phyloP scores from a whole-genome alignment of 73 alveolate genomes.

The Durusdinium trenchii region DNA sequence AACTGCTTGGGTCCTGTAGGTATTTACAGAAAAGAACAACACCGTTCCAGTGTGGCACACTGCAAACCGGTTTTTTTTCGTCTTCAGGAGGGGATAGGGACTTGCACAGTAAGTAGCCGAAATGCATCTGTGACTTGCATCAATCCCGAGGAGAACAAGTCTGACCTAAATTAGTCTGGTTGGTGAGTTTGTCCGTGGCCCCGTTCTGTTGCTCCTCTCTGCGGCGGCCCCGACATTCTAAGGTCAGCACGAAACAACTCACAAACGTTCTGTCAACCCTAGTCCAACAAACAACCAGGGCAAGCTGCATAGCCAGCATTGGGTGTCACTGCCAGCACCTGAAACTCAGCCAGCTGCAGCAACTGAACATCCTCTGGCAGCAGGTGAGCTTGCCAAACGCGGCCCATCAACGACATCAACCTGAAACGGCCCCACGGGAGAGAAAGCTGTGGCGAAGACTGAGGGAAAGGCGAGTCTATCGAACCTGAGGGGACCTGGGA shows the following conservation, averaged over 20 bases:
- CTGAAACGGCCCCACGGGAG: not conserved
- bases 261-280: not conserved
- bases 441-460: not conserved
- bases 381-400: conserved; percentile 98
- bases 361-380: conserved; percentile 98
- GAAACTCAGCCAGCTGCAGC: conserved; percentile 98
- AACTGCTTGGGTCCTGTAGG: too few species aligned
- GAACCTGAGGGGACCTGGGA: too few species aligned
- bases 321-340: conserved; percentile 98
- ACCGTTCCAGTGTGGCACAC: too few species aligned
- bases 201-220: not conserved
- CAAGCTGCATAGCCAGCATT: conserved; percentile 98
- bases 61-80: too few species aligned
- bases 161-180: not conserved
- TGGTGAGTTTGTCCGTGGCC: not conserved
- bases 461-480: not conserved
- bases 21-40: too few species aligned
- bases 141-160: not conserved
- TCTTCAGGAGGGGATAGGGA: too few species aligned
- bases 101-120: too few species aligned
- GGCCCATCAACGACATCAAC: conserved; percentile 98
- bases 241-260: not conserved
- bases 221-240: not conserved
- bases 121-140: not conserved
- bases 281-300: not conserved